Evolutionary conservation across 2,329 filamentous ascomycete species (phyloP), one percentile per base, ranked within the genome.

Genomic region (Ceratocystis smalleyi): DNA sequence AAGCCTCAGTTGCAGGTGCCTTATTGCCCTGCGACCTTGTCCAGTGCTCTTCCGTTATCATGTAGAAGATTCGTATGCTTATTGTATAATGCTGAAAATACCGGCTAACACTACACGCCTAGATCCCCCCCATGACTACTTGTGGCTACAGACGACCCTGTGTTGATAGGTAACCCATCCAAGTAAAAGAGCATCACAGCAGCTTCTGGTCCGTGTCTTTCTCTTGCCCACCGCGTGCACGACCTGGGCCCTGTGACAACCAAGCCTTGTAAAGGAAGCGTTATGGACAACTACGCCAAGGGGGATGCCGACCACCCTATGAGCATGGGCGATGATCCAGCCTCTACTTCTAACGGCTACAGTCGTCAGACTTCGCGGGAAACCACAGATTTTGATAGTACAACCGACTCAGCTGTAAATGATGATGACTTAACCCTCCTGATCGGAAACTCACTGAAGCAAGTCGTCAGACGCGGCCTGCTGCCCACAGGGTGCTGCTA

Each of bases 401-500:
- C 66, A 35, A 64, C 66, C 40, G 66, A 67, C 59, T 67, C 66
- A n/a, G 67, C 57, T 8, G 59, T 65, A 32, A 64, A 64, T 22
- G 60, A 68, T 17, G 68, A 69, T 19, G 69, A 67, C 30, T 66
- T 59, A 30, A 60, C 67, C 7, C 69, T 72, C 19, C 43, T 64
- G 4, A 59, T 61, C 24, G 59, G 63, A 17, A 62, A 43, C 10
- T 73, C 73, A 5, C 69, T 72, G 1, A 74, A 73, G 2, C 73
- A 75, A 62, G 69, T 78, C 61, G 72, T 72, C 15, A 75, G 75
- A 65, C 77, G 75, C 45, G 78, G 78, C 1, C 74, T 83, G 30
- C 77, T 89, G 1, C 83, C 86, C 0, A 91, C 88, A 0, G 89
- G 89, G 2, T 84, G 87, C 67, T 92, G 89, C 69, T 99, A 97